phyloP scores from a whole-genome alignment of 257 asterid species.

The Solanum habrochaites region DNA sequence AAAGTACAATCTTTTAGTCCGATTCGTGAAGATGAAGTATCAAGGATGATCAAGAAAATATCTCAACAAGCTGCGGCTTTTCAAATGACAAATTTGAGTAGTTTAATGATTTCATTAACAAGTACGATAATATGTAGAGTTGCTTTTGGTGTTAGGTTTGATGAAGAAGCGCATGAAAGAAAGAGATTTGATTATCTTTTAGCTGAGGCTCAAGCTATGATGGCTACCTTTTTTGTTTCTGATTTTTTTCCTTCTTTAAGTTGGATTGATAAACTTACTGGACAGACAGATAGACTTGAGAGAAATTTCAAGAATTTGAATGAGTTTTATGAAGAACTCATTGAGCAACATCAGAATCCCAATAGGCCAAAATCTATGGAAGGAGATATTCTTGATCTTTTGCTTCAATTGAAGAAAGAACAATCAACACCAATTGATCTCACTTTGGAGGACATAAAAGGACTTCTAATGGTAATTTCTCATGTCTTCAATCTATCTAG shows the following conservation, averaged over 20 bases:
- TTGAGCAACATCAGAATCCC: not conserved
- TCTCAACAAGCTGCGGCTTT: not conserved
- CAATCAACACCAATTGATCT: not conserved
- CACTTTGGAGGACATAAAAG: constrained; percentile 3
- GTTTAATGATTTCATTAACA: not conserved
- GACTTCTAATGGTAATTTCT: constrained; percentile 1
- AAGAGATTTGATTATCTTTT: not conserved
- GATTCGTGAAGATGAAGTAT: not conserved
- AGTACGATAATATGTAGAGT: not conserved
- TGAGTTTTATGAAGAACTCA: constrained; percentile 11
- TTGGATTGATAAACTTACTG: not conserved
- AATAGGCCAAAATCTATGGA: not conserved
- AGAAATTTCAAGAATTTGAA: not conserved
- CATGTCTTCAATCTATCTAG: not conserved
- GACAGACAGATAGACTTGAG: not conserved
- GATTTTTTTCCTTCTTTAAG: not conserved
- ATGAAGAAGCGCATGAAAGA: not conserved
- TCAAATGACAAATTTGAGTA: not conserved
- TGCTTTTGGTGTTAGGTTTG: not conserved
- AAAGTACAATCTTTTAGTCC: not conserved
- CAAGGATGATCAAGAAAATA: not conserved
- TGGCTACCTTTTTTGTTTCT: not conserved
- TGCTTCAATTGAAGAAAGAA: not conserved
- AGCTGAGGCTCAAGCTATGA: not conserved
- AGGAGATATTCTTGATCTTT: constrained; percentile 2